Base-by-base conservation (phyloP, 257 asterid genomes). In the Cruciata laevipes region DNA sequence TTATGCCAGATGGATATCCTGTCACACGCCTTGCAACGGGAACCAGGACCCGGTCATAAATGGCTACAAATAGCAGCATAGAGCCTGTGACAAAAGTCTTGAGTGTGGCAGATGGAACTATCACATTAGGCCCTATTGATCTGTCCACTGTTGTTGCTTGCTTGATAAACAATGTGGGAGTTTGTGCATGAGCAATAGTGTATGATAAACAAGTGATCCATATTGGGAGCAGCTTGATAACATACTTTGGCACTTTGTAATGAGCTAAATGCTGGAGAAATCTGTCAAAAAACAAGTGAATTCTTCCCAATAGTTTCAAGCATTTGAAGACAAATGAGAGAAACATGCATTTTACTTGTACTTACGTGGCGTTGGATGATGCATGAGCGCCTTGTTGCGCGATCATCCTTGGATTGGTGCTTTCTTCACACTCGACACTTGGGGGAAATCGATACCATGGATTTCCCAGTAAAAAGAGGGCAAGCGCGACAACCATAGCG, bases 111-210 rank as follows among this genome's bases (percentile, higher is more conserved):
- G 86, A 64, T 3, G 91, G 95, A 59, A 87, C 65, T 55, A 73
- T 69, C 20, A 86, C 56, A 53, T 61, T 74, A 58, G 77, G n/a
- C 3, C 75, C 73, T 65, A 88, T 71, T 68, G 80, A 71, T 38
- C 86, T 86, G 77, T 88, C 85, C 85, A 86, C 72, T 25, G 89
- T 83, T 27, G 69, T 82, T 65, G 83, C 91, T 75, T 84, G 91
- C 73, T 86, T 83, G 74, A 79, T 83, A 71, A 84, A 88, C 20
- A 88, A 27, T 24, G 93, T 88, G 33, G 83, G 64, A 7, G 78
- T 32, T 71, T 88, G 94, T 4, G 89, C 68, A 61, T 63, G 76
- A 6, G 83, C 77, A 17, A 86, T 57, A 16, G 79, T 79, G 27
- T 74, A 86, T 27, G 66, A 71, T 47, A 88, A 72, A 85, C 84